Conservation (phyloP, 495 filamentous ascomycete genomes). For the Lasiosphaeria hispida region DNA sequence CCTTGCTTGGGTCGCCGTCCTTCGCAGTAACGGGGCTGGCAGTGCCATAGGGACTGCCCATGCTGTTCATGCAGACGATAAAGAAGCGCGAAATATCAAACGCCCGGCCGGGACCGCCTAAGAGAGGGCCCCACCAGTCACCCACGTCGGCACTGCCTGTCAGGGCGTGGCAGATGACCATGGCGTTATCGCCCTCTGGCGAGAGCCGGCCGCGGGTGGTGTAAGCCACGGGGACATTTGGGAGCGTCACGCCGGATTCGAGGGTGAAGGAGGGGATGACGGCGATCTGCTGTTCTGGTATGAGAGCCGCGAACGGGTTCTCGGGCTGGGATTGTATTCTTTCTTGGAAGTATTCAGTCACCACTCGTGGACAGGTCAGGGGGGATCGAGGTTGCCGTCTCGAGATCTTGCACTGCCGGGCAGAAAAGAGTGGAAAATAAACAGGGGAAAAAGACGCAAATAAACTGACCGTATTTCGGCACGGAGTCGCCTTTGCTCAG, state of each 20-base stretch:
- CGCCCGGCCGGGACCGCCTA: slow-evolving; percentile 83
- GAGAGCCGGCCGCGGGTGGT: slow-evolving; percentile 79
- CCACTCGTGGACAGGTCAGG: slow-evolving; percentile 23
- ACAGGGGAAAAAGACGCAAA: background rate
- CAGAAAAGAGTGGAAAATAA: background rate
- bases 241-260: slow-evolving; percentile 83
- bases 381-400: background rate
- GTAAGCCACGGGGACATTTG: slow-evolving; percentile 91
- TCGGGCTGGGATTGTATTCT: slow-evolving; percentile 68
- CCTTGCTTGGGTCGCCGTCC: slow-evolving; percentile 70
- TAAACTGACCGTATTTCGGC: slow-evolving; percentile 43
- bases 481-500: slow-evolving; percentile 12
- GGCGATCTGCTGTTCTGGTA: slow-evolving; percentile 80
- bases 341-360: slow-evolving; percentile 60
- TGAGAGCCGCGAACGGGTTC: slow-evolving; percentile 85
- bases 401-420: background rate
- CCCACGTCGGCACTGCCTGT: slow-evolving; percentile 94
- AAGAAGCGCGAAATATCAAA: slow-evolving; percentile 94
- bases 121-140: slow-evolving; percentile 97
- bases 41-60: slow-evolving; percentile 94
- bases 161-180: slow-evolving; percentile 96
- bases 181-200: slow-evolving; percentile 75
- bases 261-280: slow-evolving; percentile 88
- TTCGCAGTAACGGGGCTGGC: slow-evolving; percentile 91
- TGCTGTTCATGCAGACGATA: slow-evolving; percentile 90